phyloP scores from a whole-genome alignment of 2,329 filamentous ascomycete species.

The Biscogniauxia sp. region DNA sequence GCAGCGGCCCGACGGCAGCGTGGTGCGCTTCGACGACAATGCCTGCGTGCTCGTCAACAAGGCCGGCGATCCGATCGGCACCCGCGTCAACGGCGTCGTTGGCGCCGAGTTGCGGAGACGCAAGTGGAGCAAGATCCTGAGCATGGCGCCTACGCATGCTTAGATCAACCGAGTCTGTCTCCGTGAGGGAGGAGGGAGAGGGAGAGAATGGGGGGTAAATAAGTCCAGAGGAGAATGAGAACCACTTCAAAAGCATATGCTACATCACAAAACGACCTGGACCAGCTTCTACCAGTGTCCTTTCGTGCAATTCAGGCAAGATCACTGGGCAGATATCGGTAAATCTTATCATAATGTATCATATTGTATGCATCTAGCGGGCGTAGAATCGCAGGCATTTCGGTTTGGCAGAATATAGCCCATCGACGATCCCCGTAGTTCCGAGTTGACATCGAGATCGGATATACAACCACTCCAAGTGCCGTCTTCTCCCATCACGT shows the following conservation, averaged over 20 bases:
- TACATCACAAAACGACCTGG: background rate
- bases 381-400: constrained; percentile 10
- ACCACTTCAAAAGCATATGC: background rate
- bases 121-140: constrained; percentile 98
- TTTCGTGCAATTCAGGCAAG: background rate
- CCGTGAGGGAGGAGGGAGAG: background rate
- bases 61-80: constrained; percentile 90
- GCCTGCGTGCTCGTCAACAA: constrained; percentile 98
- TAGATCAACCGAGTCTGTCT: constrained; percentile 28
- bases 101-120: constrained; percentile 84
- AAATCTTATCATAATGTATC: constrained; percentile 5
- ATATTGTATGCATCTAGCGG: constrained; percentile 18
- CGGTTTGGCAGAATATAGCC: constrained; percentile 4
- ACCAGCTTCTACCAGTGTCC: no score
- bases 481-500: constrained; percentile 4
- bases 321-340: no score
- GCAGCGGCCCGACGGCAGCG: constrained; percentile 82
- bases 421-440: constrained; percentile 3
- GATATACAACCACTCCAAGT: constrained; percentile 14
- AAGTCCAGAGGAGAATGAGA: background rate
- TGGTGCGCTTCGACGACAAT: constrained; percentile 95
- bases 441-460: constrained; percentile 1
- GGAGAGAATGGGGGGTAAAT: background rate
- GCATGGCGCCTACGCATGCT: constrained; percentile 75
- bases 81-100: constrained; percentile 87